These are phyloP conservation scores for Alnus rubra DNA, from an alignment of 306 rosid species.

Conservation along the genomic window DNA sequence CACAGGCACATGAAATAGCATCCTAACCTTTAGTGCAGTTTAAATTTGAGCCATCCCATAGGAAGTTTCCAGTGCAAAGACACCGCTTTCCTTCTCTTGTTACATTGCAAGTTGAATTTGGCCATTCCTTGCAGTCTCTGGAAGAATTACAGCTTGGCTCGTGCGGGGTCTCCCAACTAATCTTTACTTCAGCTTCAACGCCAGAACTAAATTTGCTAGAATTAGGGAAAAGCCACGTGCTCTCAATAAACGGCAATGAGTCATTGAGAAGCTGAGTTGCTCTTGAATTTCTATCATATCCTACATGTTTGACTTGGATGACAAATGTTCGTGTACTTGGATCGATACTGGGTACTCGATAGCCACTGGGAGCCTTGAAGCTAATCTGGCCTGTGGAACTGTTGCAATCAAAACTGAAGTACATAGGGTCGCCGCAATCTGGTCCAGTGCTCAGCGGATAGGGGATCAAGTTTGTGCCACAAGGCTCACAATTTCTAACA, in stretches of 20 bases:
- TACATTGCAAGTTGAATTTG: conserved; percentile 38
- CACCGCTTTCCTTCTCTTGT: conserved; percentile 18
- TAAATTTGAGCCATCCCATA: conserved; percentile 22
- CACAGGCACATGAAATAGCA: not conserved
- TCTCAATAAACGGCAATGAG: not conserved
- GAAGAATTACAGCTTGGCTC: conserved; percentile 35
- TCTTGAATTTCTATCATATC: not conserved
- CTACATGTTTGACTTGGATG: not conserved
- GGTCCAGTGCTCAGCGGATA: conserved; percentile 51
- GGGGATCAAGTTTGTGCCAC: conserved; percentile 48
- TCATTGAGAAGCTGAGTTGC: not conserved
- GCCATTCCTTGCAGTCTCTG: conserved; percentile 35
- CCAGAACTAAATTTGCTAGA: too few relatives aligned
- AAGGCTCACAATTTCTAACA: conserved; percentile 36
- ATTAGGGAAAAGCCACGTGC: not conserved
- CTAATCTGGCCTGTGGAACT: conserved; percentile 6
- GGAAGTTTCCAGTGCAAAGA: conserved; percentile 28
- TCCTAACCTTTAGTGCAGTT: conserved; percentile 23
- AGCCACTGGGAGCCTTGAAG: conserved; percentile 15
- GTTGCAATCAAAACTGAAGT: conserved; percentile 33
- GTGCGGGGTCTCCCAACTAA: conserved; percentile 34
- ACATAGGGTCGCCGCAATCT: conserved; percentile 46
- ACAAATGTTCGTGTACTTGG: conserved; percentile 2
- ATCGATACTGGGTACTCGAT: conserved; percentile 16
- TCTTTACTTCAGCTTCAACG: conserved; percentile 10